Conservation (phyloP, 257 asterid species). For the Rauvolfia tetraphylla region DNA sequence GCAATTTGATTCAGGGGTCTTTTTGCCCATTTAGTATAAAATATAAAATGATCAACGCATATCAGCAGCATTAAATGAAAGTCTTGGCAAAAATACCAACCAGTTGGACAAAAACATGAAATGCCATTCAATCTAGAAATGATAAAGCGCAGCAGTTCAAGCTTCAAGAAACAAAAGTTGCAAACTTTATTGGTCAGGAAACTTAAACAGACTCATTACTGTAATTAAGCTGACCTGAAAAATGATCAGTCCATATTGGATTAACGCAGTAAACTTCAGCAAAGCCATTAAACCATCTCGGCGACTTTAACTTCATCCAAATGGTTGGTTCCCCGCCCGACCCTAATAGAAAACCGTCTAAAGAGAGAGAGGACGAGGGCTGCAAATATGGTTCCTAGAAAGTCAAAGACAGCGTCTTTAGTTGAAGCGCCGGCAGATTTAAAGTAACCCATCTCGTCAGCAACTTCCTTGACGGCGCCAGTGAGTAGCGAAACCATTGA, state of each 20-base stretch:
- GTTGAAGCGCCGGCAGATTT: conserved; percentile 75
- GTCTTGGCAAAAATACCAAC: background rate
- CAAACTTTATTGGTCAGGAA: background rate
- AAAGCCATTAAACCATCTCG: conserved; percentile 50
- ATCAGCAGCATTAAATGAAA: background rate
- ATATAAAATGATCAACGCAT: background rate
- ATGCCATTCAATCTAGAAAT: background rate
- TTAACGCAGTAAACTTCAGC: background rate
- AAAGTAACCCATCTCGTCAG: conserved; percentile 76
- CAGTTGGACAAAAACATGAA: background rate
- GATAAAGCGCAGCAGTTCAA: background rate
- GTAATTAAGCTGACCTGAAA: background rate
- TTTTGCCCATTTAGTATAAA: too few species aligned
- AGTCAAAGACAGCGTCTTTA: conserved; percentile 67
- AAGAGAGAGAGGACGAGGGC: conserved; percentile 36
- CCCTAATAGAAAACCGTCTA: conserved; percentile 15
- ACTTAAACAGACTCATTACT: background rate
- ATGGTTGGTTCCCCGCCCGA: conserved; percentile 24
- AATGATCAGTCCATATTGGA: background rate
- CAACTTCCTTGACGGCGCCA: conserved; percentile 79
- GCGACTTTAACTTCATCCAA: conserved; percentile 22
- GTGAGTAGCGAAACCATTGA: conserved; percentile 53
- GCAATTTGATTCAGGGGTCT: background rate
- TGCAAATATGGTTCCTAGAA: conserved; percentile 55
- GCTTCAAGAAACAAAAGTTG: background rate